Evolutionary conservation across 345 rosid genomes (phyloP), one percentile per base, ranked within the genome.

Genomic region (Limnanthes douglasii): DNA sequence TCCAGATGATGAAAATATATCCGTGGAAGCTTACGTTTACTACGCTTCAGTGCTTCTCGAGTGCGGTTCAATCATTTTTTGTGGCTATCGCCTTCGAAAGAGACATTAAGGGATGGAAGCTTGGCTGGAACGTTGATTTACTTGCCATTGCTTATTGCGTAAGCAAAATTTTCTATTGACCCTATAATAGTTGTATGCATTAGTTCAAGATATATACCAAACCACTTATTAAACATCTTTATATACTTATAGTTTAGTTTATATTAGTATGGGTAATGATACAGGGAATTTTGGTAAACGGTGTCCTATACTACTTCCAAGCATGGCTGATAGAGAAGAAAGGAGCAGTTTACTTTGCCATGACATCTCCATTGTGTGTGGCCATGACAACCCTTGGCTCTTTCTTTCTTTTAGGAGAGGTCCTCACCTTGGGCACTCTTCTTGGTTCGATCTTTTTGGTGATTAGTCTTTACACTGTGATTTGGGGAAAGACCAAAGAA

Each of bases 1-100:
- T 43, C 9, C 15, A 8, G 26, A 3, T 58, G 1, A n/a, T 58
- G 48, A 22, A 21, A 37, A 30, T 3, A 29, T 51, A 34, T 34
- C 45, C 63, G 8, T 50, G 48, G 8, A 58, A 58, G 41, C 49
- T 51, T 8, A 28, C 28, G 3, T 46, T 58, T 40, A 45, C 53
- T 3, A 21, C 11, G 8, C 21, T 58, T 23, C 52, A 38, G 23
- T 34, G 57, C 48, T 9, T 58, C 10, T 45, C 48, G 5, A 30
- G 57, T 31, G 48, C 63, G 8, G 29, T 45, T 14, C 57, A 45
- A 31, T 39, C 57, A 2, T 30, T 58, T 29, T 3, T 45, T 10
- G 34, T 51, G 6, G 63, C 63, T 11, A 30, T 58, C 30, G 30
- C 35, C 5, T n/a, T 39, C 34, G 57, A 58, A 32, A 51, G 45